Conservation (phyloP, 768 basidiomycete species). For the Rubroboletus satanas region DNA sequence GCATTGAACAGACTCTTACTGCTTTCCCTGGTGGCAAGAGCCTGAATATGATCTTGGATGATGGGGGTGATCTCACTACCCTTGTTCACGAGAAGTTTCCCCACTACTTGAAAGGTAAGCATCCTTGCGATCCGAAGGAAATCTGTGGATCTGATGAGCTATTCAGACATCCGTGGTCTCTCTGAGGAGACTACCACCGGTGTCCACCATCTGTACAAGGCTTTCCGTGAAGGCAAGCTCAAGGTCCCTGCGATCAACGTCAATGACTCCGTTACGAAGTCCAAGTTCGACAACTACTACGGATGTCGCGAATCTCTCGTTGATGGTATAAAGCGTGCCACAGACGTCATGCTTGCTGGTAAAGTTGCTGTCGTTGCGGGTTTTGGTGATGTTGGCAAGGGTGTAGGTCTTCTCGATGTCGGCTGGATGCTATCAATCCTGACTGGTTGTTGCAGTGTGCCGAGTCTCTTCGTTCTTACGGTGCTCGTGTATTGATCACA, state of each 20-base stretch:
- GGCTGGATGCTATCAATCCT: background rate
- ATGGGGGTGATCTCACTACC: slow-evolving; percentile 94
- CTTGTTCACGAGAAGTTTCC: slow-evolving; percentile 97
- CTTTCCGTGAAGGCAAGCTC: slow-evolving; percentile 91
- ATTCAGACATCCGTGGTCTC: slow-evolving; percentile 78
- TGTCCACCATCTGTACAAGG: slow-evolving; percentile 99
- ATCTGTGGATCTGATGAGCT: background rate
- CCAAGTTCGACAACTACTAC: slow-evolving; percentile 98
- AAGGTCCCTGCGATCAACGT: slow-evolving; percentile 99
- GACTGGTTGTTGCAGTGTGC: slow-evolving; percentile 66
- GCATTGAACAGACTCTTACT: slow-evolving; percentile 90
- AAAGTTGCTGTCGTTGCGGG: slow-evolving; percentile 99
- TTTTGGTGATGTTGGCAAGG: slow-evolving; percentile 98
- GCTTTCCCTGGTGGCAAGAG: slow-evolving; percentile 83
- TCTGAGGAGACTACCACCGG: slow-evolving; percentile 99
- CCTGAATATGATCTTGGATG: slow-evolving; percentile 98
- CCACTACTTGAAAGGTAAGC: slow-evolving; percentile 72
- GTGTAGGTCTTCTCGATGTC: slow-evolving; percentile 54
- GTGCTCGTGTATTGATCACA: slow-evolving; percentile 91
- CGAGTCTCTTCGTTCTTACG: slow-evolving; percentile 95
- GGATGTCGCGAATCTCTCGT: slow-evolving; percentile 99
- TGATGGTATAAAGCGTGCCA: slow-evolving; percentile 99
- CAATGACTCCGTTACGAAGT: slow-evolving; percentile 99
- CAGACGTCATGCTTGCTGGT: slow-evolving; percentile 99
- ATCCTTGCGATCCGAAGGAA: background rate